phyloP scores from a whole-genome alignment of 2,329 filamentous ascomycete genomes.

The Cladophialophora carrionii region DNA sequence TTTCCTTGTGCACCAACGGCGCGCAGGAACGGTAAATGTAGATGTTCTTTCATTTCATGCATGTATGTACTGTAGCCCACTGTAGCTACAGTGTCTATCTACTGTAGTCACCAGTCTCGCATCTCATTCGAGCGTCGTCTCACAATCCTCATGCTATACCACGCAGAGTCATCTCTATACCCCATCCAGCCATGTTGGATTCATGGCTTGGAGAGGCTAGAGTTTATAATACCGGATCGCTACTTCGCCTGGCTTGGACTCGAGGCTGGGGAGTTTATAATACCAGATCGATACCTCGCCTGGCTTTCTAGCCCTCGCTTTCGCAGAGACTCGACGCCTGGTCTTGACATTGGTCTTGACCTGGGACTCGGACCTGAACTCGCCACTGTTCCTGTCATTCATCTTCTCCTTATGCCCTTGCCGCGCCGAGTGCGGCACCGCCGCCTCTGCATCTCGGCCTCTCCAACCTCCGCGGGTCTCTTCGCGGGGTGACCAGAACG shows the following conservation, averaged over 20 bases:
- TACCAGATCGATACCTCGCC: background rate
- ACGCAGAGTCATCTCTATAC: too few relatives aligned
- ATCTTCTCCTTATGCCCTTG: background rate
- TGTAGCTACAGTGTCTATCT: background rate
- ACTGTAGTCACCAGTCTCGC: background rate
- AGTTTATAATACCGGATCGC: background rate
- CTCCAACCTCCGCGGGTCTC: background rate
- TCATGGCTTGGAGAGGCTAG: too few relatives aligned
- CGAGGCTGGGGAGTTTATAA: background rate
- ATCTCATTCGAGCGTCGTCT: background rate
- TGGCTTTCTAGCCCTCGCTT: background rate
- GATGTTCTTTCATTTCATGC: background rate
- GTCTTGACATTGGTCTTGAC: too few relatives aligned
- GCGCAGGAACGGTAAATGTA: too few relatives aligned
- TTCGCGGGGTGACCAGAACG: background rate
- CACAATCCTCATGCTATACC: background rate
- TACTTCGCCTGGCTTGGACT: background rate
- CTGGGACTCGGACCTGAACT: too few relatives aligned
- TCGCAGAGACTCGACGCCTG: background rate
- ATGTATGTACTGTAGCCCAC: background rate
- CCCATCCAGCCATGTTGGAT: background rate
- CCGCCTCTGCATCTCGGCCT: background rate
- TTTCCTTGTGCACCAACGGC: too few relatives aligned
- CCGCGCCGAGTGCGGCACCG: too few relatives aligned
- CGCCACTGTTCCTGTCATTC: background rate